Conservation (phyloP, 306 rosid species). For the Acacia melanoxylon region DNA sequence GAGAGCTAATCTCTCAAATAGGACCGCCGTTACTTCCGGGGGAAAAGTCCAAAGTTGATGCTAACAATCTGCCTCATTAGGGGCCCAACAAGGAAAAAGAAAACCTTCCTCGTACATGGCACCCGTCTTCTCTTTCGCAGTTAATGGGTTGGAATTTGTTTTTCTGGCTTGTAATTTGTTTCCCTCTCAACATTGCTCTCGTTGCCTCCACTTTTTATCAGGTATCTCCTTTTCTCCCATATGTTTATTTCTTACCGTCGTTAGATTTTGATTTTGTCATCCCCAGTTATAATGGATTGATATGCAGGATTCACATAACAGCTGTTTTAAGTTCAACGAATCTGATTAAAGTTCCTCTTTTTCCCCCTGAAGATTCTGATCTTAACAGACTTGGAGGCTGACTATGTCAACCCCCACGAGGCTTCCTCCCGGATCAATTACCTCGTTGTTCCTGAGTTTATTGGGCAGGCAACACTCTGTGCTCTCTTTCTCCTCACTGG, state of each 20-base stretch:
- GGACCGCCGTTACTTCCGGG: too few relatives aligned
- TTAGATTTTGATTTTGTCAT: not conserved
- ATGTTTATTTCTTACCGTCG: not conserved
- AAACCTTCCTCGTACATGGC: conserved; percentile 7
- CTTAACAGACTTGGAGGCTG: conserved; percentile 85
- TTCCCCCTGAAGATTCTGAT: conserved; percentile 61
- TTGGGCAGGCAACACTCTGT: conserved; percentile 68
- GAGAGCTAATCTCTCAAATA: too few relatives aligned
- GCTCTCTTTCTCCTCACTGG: conserved; percentile 69
- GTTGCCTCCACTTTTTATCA: conserved; percentile 77
- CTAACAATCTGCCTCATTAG: too few relatives aligned
- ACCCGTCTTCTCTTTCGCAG: not conserved
- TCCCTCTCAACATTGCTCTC: conserved; percentile 67
- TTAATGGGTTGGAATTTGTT: conserved; percentile 50
- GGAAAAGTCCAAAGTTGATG: not conserved
- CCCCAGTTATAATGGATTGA: too few relatives aligned
- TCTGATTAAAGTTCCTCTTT: not conserved
- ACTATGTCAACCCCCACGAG: conserved; percentile 77
- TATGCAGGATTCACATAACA: not conserved
- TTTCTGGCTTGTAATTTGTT: conserved; percentile 66
- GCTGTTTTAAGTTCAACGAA: not conserved
- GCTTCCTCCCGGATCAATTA: conserved; percentile 75
- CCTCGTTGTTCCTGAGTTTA: conserved; percentile 64
- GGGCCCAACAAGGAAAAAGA: too few relatives aligned
- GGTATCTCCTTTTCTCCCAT: conserved; percentile 36